These are phyloP conservation scores for Microstroma glucosiphilum DNA, from an alignment of 1,284 basidiomycete genomes.

Conservation along the genomic window DNA sequence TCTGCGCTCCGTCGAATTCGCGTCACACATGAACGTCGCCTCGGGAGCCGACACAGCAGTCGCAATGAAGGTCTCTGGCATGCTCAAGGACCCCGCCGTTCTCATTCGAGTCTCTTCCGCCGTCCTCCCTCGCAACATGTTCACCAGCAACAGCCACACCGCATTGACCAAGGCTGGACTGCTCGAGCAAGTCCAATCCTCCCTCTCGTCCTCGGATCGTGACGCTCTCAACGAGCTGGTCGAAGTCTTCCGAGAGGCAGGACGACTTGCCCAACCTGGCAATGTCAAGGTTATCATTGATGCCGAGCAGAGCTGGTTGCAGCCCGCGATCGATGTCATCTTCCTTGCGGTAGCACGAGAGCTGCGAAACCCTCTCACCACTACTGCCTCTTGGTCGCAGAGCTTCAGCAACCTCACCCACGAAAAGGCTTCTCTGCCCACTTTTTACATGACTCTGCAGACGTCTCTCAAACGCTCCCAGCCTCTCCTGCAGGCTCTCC, in stretches of 20 bases:
- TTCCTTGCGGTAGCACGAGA: conserved; percentile 39
- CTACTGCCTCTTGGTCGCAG: neutral
- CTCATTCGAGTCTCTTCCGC: conserved; percentile 35
- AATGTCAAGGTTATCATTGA: conserved; percentile 37
- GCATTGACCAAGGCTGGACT: conserved; percentile 6
- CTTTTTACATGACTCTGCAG: conserved; percentile 41
- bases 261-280: conserved; percentile 26
- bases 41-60: conserved; percentile 34
- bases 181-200: conserved; percentile 3
- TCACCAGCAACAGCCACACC: conserved; percentile 21
- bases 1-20: conserved; percentile 19
- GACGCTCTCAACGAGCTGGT: conserved; percentile 30
- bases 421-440: conserved; percentile 20
- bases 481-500: conserved; percentile 61
- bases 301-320: conserved; percentile 40
- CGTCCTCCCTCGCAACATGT: conserved; percentile 37
- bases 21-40: conserved; percentile 20
- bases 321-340: conserved; percentile 42
- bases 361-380: conserved; percentile 7
- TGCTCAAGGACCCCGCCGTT: conserved; percentile 32
- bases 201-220: conserved; percentile 26
- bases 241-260: neutral
- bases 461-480: conserved; percentile 58
- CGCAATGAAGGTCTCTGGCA: conserved; percentile 43
- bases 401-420: neutral